Evolutionary conservation across 192 early-diverging fungal genomes (phyloP).

Genomic region (Coemansia sp.): DNA sequence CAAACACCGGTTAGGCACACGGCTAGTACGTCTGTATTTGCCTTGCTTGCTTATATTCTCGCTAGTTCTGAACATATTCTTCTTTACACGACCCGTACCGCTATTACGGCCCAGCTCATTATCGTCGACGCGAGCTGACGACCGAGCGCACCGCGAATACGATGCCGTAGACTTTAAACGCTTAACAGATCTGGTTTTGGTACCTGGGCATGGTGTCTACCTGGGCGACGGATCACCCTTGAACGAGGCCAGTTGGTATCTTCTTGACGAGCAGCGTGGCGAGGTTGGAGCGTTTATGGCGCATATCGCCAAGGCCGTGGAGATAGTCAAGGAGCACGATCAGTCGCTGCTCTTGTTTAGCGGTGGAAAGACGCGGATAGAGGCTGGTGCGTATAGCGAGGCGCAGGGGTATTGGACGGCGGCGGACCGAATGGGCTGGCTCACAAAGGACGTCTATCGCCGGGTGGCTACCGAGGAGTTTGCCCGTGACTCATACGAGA

Average conservation of each 20-base stretch:
- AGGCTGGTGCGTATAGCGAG: conserved; percentile 52
- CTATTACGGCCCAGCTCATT: conserved; percentile 31
- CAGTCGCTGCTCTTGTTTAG: conserved; percentile 53
- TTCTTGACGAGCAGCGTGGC: conserved; percentile 44
- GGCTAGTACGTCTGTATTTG: conserved; percentile 38
- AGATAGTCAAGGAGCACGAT: conserved; percentile 43
- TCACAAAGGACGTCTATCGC: conserved; percentile 38
- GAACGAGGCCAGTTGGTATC: conserved; percentile 48
- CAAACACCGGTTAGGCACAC: conserved; percentile 42
- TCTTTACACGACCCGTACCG: conserved; percentile 48
- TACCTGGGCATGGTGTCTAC: conserved; percentile 55
- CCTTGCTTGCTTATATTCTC: conserved; percentile 42
- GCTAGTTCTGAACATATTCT: conserved; percentile 53
- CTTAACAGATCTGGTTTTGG: conserved; percentile 54
- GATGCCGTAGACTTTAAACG: conserved; percentile 25
- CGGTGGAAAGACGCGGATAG: conserved; percentile 49
- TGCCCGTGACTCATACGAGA: conserved; percentile 60
- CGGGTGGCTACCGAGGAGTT: conserved; percentile 56
- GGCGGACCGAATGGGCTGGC: conserved; percentile 53
- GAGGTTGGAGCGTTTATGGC: conserved; percentile 54
- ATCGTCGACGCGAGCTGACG: conserved; percentile 22
- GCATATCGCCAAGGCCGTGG: conserved; percentile 49
- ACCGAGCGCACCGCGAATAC: conserved; percentile 17
- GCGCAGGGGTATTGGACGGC: conserved; percentile 57
- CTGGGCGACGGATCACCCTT: conserved; percentile 43